Evolutionary conservation across 208 protist genomes (phyloP), one percentile per base, ranked within the genome.

Genomic region (Trypanosoma conorhini): DNA sequence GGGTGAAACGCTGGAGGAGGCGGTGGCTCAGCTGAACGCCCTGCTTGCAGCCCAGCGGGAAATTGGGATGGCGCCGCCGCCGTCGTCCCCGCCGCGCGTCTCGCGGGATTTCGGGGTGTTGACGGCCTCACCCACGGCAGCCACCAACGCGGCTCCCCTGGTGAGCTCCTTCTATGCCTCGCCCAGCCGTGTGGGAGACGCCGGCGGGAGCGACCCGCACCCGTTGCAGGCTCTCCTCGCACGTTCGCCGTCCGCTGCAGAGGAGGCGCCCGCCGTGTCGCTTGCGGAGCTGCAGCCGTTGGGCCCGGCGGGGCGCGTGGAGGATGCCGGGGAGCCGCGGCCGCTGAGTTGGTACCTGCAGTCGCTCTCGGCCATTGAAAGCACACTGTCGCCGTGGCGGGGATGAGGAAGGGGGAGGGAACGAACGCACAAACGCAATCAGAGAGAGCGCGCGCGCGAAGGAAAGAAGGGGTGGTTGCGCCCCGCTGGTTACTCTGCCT

Each of bases 31-130:
- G 17, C 42, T 88, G 38, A 72, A 82, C 67, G 28, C 63, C 9
- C 40, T 85, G 4, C 65, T 84, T 3, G 19, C 69, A 1, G 71
- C 69, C 28, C 80, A 87, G 35, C 74, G 83, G 1, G 80, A 86
- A 15, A 26, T 83, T 51, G 62, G 70, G 15, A 62, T 76, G 71
- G 38, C 58, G 8, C 17, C 31, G 1, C 64, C 71, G 50, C 63
- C 57, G 33, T 46, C 64, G 33, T 46, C 64, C 22, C 48, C 46
- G 22, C 71, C 58, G 5, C 40, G 51, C 7, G 1, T 69, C n/a
- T 70, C 62, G 48, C 46, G 3, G 0, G 64, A 71, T 5, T 76
- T 70, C 58, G 71, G 71, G 15, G 62, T 64, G 9, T 42, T 76
- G 31, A 31, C 15, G 1, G 1, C 55, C 7, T 8, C 35, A n/a